Percentiles rank a stretch among this genome's conserved stretches.
phyloP scores from a whole-genome alignment of 306 rosid genomes.

The Acacia crassicarpa region DNA sequence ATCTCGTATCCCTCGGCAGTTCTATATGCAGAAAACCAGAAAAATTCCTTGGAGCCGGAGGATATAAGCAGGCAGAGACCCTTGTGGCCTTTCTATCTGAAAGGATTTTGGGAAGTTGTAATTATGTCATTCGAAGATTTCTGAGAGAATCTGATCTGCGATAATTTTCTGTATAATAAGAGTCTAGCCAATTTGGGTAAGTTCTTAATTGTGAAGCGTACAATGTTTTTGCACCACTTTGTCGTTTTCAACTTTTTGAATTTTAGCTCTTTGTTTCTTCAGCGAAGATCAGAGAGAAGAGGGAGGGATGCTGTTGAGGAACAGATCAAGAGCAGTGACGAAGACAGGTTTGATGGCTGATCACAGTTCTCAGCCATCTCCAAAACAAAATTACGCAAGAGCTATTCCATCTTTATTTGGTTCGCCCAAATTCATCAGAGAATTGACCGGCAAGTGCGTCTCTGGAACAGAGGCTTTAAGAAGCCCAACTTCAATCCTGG shows the following conservation, averaged over 20 bases:
- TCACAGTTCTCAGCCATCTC: slow-evolving; percentile 55
- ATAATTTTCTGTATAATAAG: neutral
- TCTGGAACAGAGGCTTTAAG: slow-evolving; percentile 47
- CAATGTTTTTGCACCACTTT: neutral
- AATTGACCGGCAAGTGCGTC: slow-evolving; percentile 48
- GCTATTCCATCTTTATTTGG: slow-evolving; percentile 54
- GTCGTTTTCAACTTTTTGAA: neutral
- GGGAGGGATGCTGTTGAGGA: slow-evolving; percentile 67
- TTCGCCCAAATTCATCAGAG: slow-evolving; percentile 63
- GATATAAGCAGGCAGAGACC: neutral
- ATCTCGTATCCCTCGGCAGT: slow-evolving; percentile 2
- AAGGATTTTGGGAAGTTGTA: slow-evolving; percentile 1
- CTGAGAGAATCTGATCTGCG: neutral
- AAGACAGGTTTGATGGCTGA: slow-evolving; percentile 84
- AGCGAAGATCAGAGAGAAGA: neutral
- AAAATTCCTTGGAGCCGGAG: slow-evolving; percentile 16
- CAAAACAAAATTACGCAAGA: slow-evolving; percentile 35
- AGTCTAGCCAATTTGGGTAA: slow-evolving; percentile 12
- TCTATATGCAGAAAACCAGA: slow-evolving; percentile 6
- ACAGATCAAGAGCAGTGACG: slow-evolving; percentile 76
- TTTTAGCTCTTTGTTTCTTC: neutral
- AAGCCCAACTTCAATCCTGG: slow-evolving; percentile 83
- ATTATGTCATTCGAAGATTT: neutral
- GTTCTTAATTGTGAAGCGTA: slow-evolving; percentile 1
- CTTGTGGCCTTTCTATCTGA: neutral